Evolutionary conservation across 1,284 basidiomycete species (phyloP).

Genomic region (Tilletia caries): DNA sequence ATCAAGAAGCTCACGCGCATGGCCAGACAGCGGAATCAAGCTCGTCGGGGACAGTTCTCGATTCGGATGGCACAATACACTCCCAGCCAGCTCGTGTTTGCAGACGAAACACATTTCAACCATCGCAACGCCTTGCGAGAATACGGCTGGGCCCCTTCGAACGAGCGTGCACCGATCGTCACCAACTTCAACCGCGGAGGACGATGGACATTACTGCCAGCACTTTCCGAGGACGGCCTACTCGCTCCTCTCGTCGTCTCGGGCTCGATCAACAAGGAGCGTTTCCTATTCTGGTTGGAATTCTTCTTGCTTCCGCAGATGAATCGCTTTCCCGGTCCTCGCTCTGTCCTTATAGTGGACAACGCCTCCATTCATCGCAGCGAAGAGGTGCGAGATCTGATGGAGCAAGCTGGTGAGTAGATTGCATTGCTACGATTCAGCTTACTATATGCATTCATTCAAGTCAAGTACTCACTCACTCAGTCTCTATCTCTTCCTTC

Average conservation of each 20-base stretch:
- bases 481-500: no score
- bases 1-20: neutral
- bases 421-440: no score
- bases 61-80: neutral
- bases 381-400: neutral
- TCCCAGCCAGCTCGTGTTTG: neutral
- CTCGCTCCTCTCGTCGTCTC: neutral
- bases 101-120: slow-evolving; percentile 2
- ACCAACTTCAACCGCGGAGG: neutral
- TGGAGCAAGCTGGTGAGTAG: neutral
- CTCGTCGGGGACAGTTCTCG: neutral
- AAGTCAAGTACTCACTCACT: no score
- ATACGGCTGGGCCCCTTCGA: neutral
- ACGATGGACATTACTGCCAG: neutral
- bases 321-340: neutral
- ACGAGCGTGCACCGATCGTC: neutral
- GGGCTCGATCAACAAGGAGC: neutral
- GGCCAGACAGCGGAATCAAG: neutral
- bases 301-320: neutral
- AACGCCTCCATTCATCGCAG: neutral
- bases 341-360: neutral
- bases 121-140: neutral
- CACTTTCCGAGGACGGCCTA: neutral
- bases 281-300: neutral
- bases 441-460: no score